Evolutionary conservation across 2,329 filamentous ascomycete genomes (phyloP), one percentile per base, ranked within the genome.

Genomic region (Talaromyces atroroseus): DNA sequence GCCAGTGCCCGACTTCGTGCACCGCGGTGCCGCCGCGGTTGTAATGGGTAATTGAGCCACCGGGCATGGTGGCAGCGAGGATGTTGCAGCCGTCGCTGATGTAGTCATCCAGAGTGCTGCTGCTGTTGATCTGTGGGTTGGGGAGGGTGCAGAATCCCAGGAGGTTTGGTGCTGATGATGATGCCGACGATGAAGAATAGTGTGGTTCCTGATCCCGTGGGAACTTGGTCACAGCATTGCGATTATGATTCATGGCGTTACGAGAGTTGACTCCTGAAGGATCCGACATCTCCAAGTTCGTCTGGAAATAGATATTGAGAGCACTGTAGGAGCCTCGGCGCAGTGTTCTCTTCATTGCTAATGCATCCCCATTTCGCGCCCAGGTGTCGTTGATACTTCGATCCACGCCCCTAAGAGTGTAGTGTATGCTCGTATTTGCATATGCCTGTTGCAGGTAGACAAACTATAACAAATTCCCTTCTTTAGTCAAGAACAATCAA

Each of bases 221-320:
- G 46, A 29, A 48, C 16, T 40, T 40, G 23, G 29, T 42, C n/a
- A 42, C 38, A 10, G 14, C 38, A 5, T 42, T 21, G 38, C 8
- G 12, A 5, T 38, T 38, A 6, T 38, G 3, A n/a, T n/a, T 38
- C 3, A 26, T 24, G 5, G 64, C 57, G 24, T 59, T 49, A 5
- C 59, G 56, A 23, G 59, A 60, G 4, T 65, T 64, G 5, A 65
- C 63, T 34, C 64, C 62, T 12, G 57, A 62, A 5, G 64, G 50
- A 4, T 54, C 51, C 5, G 66, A 60, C 0, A 65, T 59, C 32
- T 73, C 66, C 16, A 84, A 73, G 56, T 83, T 74, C 32, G 78
- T 79, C 66, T 83, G 79, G 71, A 83, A 84, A 71, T 83, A 84
- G 58, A 85, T 71, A 66, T 85, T 85, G 36, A 84, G 73, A 1